Base-by-base conservation (phyloP, 2,329 filamentous ascomycete species). In the Neonectria punicea region DNA sequence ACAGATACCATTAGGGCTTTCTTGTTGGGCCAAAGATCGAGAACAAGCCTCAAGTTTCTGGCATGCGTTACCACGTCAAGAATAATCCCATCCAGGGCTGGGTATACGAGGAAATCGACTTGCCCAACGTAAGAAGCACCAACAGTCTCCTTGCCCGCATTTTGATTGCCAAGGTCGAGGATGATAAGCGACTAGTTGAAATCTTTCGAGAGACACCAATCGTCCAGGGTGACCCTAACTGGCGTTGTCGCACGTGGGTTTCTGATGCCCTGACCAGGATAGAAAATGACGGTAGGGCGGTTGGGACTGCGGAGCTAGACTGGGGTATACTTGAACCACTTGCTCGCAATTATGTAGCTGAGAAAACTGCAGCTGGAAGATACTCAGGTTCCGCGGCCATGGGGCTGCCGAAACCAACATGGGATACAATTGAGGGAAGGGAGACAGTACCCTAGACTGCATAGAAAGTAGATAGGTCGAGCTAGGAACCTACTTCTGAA, bases 231-330 rank as follows among this genome's bases (percentile, higher is more conserved):
- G 75, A 82, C 46, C 73, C 74, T 7, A 69, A 67, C 47, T 84
- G 80, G 78, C 76, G 75, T n/a, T 83, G 80, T 63, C 76, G 78
- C 5, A 73, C 71, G 4, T 85, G 81, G 82, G 70, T 82, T 7
- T 73, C 68, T 6, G 68, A 77, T 20, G 81, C 74, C 0, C 53
- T 85, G 18, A 49, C 30, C 0, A 74, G 65, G 18, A 70, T 84
- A 13, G 67, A 69, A 18, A 64, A 67, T 5, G 80, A 83, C 63
- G 76, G 78, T 1, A 77, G 70, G 51, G 75, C 73, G 22, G 73
- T 84, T 5, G 80, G 82, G 1, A 81, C 79, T 0, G 70, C 77
- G 5, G 51, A 72, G 30, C 53, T 80, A 22, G 74, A 81, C 36
- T 84, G 81, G 81, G 6, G 20, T 4, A 75, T 58, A 50, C 78